Base-by-base conservation (phyloP, 169 alveolate genomes). In the Besnoitia besnoiti region DNA sequence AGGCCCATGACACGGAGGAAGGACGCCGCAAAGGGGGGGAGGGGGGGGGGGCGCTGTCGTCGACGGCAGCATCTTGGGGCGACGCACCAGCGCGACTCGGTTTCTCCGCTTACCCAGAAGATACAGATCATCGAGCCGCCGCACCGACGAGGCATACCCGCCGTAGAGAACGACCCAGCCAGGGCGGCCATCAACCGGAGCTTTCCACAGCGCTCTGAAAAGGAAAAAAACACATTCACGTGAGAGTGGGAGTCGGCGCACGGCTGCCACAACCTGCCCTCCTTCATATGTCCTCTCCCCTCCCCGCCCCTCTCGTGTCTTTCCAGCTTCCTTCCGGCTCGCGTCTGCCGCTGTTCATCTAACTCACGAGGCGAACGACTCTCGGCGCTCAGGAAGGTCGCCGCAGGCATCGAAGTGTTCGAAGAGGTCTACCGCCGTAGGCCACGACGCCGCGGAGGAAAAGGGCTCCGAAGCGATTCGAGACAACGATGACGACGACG, bases 361-460 rank as follows among this genome's bases (percentile, higher is more conserved):
- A n/a, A 21, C 89, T 80, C 27, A 80, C 89, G 89, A 21, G 67
- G 89, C 89, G 37, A 80, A 80, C 8, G 76, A 80, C 59, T 80
- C 89, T 7, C 89, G 59, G 12, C 67, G 59, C 61, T 80, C 89
- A 10, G 89, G 89, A 10, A 80, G 39, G 37, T 80, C 89, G 16
- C 89, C 89, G 39, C 62, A 80, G 8, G 61, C 59, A n/a, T 49
- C 76, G 89, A 44, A 80, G 35, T 80, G 89, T 10, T 7, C 33
- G 37, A 80, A 80, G 12, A n/a, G 39, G 59, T 80, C 35, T 33
- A n/a, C 80, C 10, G 80, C 80, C 35, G 33, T n/a, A 10, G 19
- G 76, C 89, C 89, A 80, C 16, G 37, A 10, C n/a, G 8, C 35
- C 8, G 62, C 50, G 10, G 89, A 12, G 8, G 8, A 88, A 33